These are phyloP conservation scores for Sporothrix globosa DNA, from an alignment of 2,329 filamentous ascomycete genomes.

Conservation along the genomic window DNA sequence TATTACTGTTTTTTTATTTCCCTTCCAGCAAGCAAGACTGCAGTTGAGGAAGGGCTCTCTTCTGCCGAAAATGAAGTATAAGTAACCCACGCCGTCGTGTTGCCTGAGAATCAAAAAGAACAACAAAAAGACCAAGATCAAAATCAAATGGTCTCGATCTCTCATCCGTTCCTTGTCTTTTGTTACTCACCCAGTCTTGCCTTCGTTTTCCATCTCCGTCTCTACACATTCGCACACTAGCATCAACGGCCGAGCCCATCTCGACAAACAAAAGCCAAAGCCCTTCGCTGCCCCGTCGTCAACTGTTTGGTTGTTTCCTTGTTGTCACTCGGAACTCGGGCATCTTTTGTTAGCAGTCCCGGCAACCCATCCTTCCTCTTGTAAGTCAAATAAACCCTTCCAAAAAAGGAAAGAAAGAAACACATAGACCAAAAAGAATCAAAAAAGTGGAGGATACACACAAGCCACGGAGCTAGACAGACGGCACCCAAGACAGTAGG, in stretches of 20 bases:
- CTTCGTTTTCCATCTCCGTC: neutral
- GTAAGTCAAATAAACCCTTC: slow-evolving; percentile 3
- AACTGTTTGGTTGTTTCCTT: neutral
- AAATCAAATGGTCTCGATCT: neutral
- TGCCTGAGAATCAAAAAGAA: neutral
- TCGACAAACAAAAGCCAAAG: neutral
- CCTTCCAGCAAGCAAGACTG: neutral
- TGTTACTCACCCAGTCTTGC: neutral
- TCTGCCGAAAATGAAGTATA: slow-evolving; percentile 18
- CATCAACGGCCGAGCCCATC: neutral
- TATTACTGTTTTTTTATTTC: slow-evolving; percentile 18
- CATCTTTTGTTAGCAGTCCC: neutral
- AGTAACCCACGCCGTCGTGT: slow-evolving; percentile 12
- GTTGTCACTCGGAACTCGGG: neutral
- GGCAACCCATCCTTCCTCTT: neutral
- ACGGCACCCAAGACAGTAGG: neutral
- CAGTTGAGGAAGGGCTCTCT: neutral
- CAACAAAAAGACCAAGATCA: too few relatives aligned
- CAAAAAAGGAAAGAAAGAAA: slow-evolving; percentile 21
- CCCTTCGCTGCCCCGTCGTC: neutral
- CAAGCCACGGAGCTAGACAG: neutral
- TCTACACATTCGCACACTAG: neutral
- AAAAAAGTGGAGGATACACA: slow-evolving; percentile 20
- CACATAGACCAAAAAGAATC: neutral
- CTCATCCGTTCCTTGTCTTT: neutral